Evolutionary conservation across 768 basidiomycete genomes (phyloP), one percentile per base, ranked within the genome.

Genomic region (Panus rudis): DNA sequence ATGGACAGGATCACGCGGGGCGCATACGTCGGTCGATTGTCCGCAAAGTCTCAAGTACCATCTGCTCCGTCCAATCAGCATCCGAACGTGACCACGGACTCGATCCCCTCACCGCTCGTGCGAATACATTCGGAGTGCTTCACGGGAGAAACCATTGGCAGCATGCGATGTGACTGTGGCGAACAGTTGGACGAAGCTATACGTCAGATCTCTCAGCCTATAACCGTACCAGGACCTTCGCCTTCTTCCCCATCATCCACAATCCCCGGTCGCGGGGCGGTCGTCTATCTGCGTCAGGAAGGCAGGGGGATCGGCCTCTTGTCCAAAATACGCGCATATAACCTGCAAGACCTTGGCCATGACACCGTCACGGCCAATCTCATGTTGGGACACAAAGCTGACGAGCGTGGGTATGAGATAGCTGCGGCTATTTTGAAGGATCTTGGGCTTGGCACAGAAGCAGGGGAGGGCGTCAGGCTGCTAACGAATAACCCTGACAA

Each of bases 401-500:
- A 99, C 60, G 88, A 94, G 62, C 78, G 96, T 25, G 83, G 82
- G 19, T 99, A 98, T 63, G 91, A 86, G 51, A 72, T 98, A 46
- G 96, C 96, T 1, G 84, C 71, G 6, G 92, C 86, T 22, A 98
- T 98, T 50, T 62, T 98, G 49, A 76, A 80, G 4, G 96, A 99
- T 63, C 69, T 98, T 2, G 85, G 84, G 6, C 65, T 98, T 12
- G 85, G 79, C 6, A 67, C 63, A 19, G 73, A 75, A 19, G 60
- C 43, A 40, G 70, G 63, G 48, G 75, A 76, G 55, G 77, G 78
- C 34, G 76, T 93, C 41, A 70, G 85, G 43, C 67, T 97, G 51
- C 66, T 99, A 63, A 99, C 96, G 46, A 99, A 99, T 65, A 99
- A 99, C 63, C 96, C 96, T 8, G 93, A 93, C 65, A 99, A 99